Conservation (phyloP, 495 filamentous ascomycete species). For the Trypethelium eluteriae region DNA sequence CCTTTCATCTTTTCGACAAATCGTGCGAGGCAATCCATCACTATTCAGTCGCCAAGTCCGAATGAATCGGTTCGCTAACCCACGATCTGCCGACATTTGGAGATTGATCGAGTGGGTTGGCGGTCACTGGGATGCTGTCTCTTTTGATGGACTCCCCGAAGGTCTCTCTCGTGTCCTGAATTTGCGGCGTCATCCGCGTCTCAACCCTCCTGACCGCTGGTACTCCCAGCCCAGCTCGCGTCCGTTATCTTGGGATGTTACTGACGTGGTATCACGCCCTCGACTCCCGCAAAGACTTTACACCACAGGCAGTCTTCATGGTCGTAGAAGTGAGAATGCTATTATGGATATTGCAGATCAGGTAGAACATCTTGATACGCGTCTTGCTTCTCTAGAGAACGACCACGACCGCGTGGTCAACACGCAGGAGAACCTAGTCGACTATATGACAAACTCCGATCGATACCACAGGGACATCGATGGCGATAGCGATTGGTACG, state of each 20-base stretch:
- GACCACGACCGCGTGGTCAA: neutral
- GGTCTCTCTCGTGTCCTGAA: neutral
- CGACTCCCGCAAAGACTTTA: neutral
- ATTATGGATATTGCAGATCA: neutral
- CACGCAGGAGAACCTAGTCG: neutral
- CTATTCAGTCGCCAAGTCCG: neutral
- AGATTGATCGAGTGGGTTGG: conserved; percentile 5
- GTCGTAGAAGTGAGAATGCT: neutral
- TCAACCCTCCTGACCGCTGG: neutral
- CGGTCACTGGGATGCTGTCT: neutral
- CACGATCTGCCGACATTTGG: neutral
- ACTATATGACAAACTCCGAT: neutral
- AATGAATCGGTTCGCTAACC: conserved; percentile 1
- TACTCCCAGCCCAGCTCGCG: neutral
- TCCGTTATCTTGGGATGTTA: neutral
- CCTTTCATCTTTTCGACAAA: neutral
- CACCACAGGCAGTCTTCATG: neutral
- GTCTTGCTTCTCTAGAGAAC: conserved; percentile 3
- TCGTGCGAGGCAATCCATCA: conserved; percentile 1
- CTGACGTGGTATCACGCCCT: neutral
- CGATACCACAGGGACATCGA: neutral
- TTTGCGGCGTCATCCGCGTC: neutral
- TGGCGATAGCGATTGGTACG: neutral
- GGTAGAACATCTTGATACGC: conserved; percentile 4
- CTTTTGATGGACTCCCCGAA: conserved; percentile 1